Evolutionary conservation across 305 asterid species (phyloP).

Genomic region (Fraxinus baroniana): DNA sequence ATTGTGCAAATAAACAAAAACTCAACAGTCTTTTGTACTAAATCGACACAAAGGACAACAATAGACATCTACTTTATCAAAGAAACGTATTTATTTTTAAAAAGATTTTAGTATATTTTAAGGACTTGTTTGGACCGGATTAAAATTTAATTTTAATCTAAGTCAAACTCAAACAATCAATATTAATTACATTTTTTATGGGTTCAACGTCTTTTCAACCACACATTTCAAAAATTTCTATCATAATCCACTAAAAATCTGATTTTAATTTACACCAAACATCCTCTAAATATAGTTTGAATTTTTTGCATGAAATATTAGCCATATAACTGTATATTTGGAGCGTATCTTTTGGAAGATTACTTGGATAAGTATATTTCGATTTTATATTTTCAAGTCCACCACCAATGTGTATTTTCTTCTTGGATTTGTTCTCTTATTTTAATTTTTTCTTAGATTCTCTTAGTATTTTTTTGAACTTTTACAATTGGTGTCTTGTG

Average conservation of each 20-base stretch:
- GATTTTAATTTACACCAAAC: no score
- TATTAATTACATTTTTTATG: no score
- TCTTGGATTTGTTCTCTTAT: slow-evolving; percentile 23
- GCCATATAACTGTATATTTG: slow-evolving; percentile 26
- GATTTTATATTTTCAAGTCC: slow-evolving; percentile 8
- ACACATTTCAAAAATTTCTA: no score
- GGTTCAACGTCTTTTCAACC: no score
- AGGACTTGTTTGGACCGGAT: no score
- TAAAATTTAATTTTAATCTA: no score
- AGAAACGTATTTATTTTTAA: background rate
- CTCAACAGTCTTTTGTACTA: background rate
- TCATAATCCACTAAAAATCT: no score
- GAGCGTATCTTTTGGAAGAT: slow-evolving; percentile 27
- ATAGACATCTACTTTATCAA: slow-evolving; percentile 27
- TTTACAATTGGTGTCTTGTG: slow-evolving; percentile 25
- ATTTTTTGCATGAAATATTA: background rate
- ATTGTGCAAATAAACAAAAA: slow-evolving; percentile 24
- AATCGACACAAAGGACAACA: slow-evolving; percentile 17
- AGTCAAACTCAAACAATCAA: no score
- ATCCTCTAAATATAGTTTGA: background rate
- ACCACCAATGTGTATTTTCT: background rate
- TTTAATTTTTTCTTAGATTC: slow-evolving; percentile 25
- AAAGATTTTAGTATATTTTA: no score
- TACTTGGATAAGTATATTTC: background rate
- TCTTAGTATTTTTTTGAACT: background rate